These are phyloP conservation scores for Syzygium malaccense DNA, from an alignment of 441 rosid genomes.

Conservation along the genomic window DNA sequence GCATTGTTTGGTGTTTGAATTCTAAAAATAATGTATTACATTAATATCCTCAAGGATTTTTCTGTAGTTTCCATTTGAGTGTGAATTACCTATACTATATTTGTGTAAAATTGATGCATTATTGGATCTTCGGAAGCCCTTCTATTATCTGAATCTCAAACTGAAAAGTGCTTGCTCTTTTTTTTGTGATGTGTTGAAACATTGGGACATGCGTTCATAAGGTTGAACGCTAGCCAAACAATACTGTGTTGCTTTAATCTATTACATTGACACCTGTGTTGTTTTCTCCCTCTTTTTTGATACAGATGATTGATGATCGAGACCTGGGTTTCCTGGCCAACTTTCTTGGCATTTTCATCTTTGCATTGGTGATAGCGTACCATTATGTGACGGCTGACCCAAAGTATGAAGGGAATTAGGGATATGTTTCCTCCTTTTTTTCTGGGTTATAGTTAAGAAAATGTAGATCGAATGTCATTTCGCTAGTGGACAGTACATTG, in stretches of 20 bases:
- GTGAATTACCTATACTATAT: not conserved
- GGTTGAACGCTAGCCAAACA: not conserved
- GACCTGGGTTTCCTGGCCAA: conserved; percentile 69
- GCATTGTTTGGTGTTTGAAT: not conserved
- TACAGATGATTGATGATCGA: conserved; percentile 84
- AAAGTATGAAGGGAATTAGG: conserved; percentile 46
- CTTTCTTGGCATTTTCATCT: conserved; percentile 79
- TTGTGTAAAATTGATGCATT: not conserved
- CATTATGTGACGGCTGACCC: conserved; percentile 86
- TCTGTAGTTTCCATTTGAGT: not conserved
- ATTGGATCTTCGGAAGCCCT: not conserved
- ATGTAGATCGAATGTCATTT: not conserved
- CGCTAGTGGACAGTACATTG: not conserved
- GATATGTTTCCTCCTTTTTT: not conserved
- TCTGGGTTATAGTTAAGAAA: not conserved
- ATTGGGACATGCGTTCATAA: not conserved
- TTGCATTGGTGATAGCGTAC: conserved; percentile 63
- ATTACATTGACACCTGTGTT: not conserved
- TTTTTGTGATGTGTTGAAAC: not conserved
- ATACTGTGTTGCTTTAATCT: not conserved
- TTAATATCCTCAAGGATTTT: not conserved
- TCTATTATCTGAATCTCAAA: not conserved
- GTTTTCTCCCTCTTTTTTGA: not conserved
- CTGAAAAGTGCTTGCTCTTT: not conserved
- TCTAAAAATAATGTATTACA: not conserved